phyloP scores from a whole-genome alignment of 164 flowering plant species.

The Dillenia suffruticosa region DNA sequence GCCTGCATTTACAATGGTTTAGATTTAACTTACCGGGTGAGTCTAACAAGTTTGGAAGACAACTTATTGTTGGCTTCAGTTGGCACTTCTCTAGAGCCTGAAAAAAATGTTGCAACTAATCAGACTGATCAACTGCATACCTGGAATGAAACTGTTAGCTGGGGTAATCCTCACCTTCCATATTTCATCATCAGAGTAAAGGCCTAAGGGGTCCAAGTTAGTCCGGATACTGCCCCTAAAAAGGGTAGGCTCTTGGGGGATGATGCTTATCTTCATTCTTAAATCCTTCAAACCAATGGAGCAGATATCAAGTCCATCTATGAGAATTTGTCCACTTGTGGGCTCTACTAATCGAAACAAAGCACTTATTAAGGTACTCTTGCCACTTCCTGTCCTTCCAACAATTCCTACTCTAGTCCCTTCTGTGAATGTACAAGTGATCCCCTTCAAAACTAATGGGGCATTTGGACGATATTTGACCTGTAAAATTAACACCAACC shows the following conservation, averaged over 20 bases:
- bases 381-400: constrained; percentile 95
- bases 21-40: constrained; percentile 47
- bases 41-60: constrained; percentile 57
- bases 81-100: constrained; percentile 85
- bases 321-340: constrained; percentile 50
- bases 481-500: constrained; percentile 26
- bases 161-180: constrained; percentile 53
- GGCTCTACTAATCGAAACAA: constrained; percentile 85
- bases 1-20: too few species aligned
- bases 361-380: constrained; percentile 77
- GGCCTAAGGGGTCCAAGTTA: constrained; percentile 79
- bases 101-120: neutral
- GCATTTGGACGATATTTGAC: constrained; percentile 75
- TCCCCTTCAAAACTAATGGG: constrained; percentile 80
- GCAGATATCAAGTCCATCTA: constrained; percentile 71
- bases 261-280: constrained; percentile 70
- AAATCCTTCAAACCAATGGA: constrained; percentile 74
- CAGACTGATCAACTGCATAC: too few species aligned
- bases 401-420: constrained; percentile 86
- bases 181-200: constrained; percentile 65
- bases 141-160: too few species aligned
- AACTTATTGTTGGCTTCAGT: constrained; percentile 46
- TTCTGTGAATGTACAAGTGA: constrained; percentile 68
- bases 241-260: constrained; percentile 92
- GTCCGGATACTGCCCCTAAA: constrained; percentile 74